Percentiles rank a stretch among this genome's conserved stretches.
These are phyloP conservation scores for Pouteria glomerata DNA, from an alignment of 148 eudicot species.

Conservation along the genomic window DNA sequence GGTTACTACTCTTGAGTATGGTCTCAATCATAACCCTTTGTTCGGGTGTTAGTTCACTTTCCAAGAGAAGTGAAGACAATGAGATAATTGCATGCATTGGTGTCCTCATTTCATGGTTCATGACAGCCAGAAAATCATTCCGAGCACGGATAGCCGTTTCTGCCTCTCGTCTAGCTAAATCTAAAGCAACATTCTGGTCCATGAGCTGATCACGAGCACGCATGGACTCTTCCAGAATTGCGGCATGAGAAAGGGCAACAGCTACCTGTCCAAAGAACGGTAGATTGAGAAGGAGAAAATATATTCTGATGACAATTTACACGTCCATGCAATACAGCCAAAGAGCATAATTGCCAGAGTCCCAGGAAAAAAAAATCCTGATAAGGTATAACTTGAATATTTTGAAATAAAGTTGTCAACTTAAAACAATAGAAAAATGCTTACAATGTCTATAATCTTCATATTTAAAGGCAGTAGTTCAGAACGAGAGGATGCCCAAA, in stretches of 20 bases:
- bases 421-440: no score
- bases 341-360: not conserved
- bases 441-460: no score
- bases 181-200: slow-evolving; percentile 73
- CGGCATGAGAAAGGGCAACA: slow-evolving; percentile 91
- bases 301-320: not conserved
- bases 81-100: slow-evolving; percentile 91
- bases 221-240: slow-evolving; percentile 80
- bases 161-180: slow-evolving; percentile 68
- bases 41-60: slow-evolving; percentile 73
- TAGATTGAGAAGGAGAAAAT: not conserved
- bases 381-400: no score
- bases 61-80: slow-evolving; percentile 66
- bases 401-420: no score
- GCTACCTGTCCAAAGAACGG: slow-evolving; percentile 69
- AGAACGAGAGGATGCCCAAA: no score
- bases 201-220: slow-evolving; percentile 75
- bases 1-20: slow-evolving; percentile 65
- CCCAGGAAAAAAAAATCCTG: not conserved
- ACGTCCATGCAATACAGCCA: not conserved
- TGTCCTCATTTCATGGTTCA: slow-evolving; percentile 93
- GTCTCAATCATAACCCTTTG: slow-evolving; percentile 79
- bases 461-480: no score
- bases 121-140: slow-evolving; percentile 76
- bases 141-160: slow-evolving; percentile 80